Percentiles rank a stretch among this genome's conserved stretches.
Conservation (phyloP, 2,329 filamentous ascomycete genomes). For the Phaeosphaeria sp. region DNA sequence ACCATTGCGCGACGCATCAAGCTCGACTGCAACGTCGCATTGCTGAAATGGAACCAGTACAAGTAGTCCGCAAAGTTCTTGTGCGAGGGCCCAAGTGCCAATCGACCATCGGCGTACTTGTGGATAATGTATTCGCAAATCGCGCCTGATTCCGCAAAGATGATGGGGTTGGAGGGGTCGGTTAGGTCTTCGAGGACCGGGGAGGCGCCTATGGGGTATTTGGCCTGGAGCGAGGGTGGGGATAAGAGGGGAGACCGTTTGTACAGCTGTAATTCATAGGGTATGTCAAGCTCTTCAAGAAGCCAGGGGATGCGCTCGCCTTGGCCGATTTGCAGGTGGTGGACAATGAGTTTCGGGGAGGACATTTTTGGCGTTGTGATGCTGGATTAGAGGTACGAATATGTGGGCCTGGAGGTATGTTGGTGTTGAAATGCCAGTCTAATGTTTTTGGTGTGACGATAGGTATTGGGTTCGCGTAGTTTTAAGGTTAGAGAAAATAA, state of each 20-base stretch:
- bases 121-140: constrained; percentile 67
- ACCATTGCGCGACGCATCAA: constrained; percentile 39
- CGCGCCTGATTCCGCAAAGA: constrained; percentile 66
- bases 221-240: constrained; percentile 35
- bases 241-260: constrained; percentile 54
- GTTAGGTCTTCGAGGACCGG: constrained; percentile 65
- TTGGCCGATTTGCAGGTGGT: constrained; percentile 58
- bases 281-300: constrained; percentile 67
- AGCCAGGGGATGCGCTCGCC: constrained; percentile 70
- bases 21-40: constrained; percentile 49
- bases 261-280: constrained; percentile 60
- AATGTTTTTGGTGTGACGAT: not conserved
- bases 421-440: not conserved
- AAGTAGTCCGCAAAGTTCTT: constrained; percentile 65
- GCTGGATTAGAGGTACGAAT: not conserved
- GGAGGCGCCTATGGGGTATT: constrained; percentile 59
- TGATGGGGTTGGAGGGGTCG: constrained; percentile 53
- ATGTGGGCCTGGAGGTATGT: not conserved
- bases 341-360: constrained; percentile 39
- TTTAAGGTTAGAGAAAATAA: not conserved
- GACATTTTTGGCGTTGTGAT: constrained; percentile 14
- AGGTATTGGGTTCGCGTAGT: not conserved
- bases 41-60: constrained; percentile 68
- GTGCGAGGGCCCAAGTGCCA: constrained; percentile 56
- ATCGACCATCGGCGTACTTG: constrained; percentile 56